These are phyloP conservation scores for Candida tunisiensis DNA, from an alignment of 1,139 yeast species.

Conservation along the genomic window DNA sequence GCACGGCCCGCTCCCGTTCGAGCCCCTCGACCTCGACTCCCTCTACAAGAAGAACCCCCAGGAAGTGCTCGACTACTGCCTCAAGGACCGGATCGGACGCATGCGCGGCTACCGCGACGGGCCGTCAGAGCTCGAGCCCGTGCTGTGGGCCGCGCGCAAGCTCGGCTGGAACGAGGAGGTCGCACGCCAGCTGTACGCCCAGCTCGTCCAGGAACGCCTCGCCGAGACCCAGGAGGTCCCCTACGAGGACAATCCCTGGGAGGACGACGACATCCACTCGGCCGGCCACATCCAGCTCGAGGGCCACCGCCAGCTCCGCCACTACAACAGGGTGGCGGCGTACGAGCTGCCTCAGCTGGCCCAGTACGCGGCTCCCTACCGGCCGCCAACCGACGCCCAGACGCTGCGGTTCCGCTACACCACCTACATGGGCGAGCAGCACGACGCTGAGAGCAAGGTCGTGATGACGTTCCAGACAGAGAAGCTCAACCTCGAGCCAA, in stretches of 20 bases:
- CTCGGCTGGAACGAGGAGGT: slow-evolving; percentile 14
- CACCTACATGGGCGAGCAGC: slow-evolving; percentile 58
- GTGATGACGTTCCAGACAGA: slow-evolving; percentile 36
- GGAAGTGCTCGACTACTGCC: too few species aligned
- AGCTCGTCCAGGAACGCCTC: slow-evolving; percentile 9
- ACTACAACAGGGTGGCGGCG: slow-evolving; percentile 67
- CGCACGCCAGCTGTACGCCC: slow-evolving; percentile 14
- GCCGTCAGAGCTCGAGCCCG: slow-evolving; percentile 12
- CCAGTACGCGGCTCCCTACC: slow-evolving; percentile 46
- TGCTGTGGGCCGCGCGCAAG: slow-evolving; percentile 15
- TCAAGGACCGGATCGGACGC: too few species aligned
- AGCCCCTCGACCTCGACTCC: too few species aligned
- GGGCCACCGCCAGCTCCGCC: slow-evolving; percentile 41
- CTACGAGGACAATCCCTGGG: slow-evolving; percentile 4
- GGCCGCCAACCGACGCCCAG: slow-evolving; percentile 16
- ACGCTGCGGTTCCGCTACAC: slow-evolving; percentile 55
- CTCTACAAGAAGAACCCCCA: too few species aligned
- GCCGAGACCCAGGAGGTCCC: background rate
- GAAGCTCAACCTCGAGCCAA: slow-evolving; percentile 34
- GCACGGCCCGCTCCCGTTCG: too few species aligned
- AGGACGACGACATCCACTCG: slow-evolving; percentile 44
- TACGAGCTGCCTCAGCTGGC: slow-evolving; percentile 80
- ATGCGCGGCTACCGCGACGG: too few species aligned
- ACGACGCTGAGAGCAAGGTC: slow-evolving; percentile 58
- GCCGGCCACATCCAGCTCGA: slow-evolving; percentile 42